Evolutionary conservation across 176 grass and related monocot genomes (phyloP), one percentile per base, ranked within the genome.

Genomic region (Eleusine coracana): DNA sequence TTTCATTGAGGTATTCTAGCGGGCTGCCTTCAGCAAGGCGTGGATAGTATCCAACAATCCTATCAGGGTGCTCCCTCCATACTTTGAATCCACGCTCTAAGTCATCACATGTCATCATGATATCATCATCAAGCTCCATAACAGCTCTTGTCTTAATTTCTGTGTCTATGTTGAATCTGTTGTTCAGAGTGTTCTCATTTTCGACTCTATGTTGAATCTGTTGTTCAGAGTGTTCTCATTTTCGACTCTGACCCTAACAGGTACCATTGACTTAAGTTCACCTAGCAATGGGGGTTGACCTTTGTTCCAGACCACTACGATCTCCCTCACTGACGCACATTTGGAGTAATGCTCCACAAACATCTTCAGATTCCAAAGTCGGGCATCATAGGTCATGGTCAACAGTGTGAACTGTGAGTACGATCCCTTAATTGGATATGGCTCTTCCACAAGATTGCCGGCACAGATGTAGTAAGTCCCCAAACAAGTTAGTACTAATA

Each of bases 81-180:
- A 98, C 85, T 88, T 86, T 95, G 77, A 98, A 98, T 44, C 96
- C 96, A 55, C 91, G 92, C 85, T 98, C 96, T 62, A 95, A 78
- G 71, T 98, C 96, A 77, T 95, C 92, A 76, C 96, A 98, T 70
- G 91, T 56, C 92, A 98, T 95, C 82, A 95, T 95, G 83, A 98
- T 98, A 83, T 98, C 96, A 86, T 98, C 96, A 87, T 98, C 96
- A n/a, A 98, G 91, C 76, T 95, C 92, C 68, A 98, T 86, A 79
- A 98, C 89, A 79, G 91, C 92, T 68, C 68, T 76, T 36, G 91
- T 98, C 70, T 85, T 91, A 91, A 98, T 95, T 69, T 89, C 78
- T 41, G 39, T 67, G 50, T 98, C 96, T 78, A 91, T 76, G 44
- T 95, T 93, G 74, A 98, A 98, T 86, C 96, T 93, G 80, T 95